Percentiles rank a stretch among this genome's conserved stretches.
These are phyloP conservation scores for Biancaea sappan DNA, from an alignment of 306 rosid genomes.

Conservation along the genomic window DNA sequence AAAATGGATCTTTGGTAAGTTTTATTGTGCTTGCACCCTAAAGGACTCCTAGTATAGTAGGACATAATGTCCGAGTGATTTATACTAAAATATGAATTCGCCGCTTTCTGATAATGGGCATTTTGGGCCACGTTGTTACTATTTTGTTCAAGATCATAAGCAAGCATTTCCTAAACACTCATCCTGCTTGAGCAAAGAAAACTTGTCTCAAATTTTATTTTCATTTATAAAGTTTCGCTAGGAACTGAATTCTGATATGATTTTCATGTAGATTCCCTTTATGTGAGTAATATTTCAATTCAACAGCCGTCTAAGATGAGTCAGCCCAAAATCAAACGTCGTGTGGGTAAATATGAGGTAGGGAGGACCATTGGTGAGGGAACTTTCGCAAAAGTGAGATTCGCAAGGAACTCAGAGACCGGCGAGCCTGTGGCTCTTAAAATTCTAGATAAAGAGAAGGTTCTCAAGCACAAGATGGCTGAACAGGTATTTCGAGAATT, in stretches of 20 bases:
- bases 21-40: neutral
- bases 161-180: conserved; percentile 1
- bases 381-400: conserved; percentile 93
- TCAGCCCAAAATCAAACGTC: conserved; percentile 85
- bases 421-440: conserved; percentile 84
- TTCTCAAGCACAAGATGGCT: conserved; percentile 97
- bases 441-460: conserved; percentile 96
- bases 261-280: conserved; percentile 34
- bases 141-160: conserved; percentile 5
- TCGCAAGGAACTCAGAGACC: conserved; percentile 84
- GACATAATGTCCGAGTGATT: neutral
- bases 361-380: conserved; percentile 99
- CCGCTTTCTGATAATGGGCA: neutral
- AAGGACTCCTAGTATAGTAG: conserved; percentile 17
- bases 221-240: neutral
- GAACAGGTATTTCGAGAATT: conserved; percentile 66
- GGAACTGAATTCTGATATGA: conserved; percentile 36
- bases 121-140: conserved; percentile 16
- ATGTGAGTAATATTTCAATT: conserved; percentile 29
- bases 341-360: conserved; percentile 89
- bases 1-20: conserved; percentile 19
- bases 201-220: conserved; percentile 1
- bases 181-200: neutral
- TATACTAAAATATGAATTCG: neutral
- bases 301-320: conserved; percentile 53